Evolutionary conservation across 768 basidiomycete genomes (phyloP), one percentile per base, ranked within the genome.

Genomic region (Polyporus arcularius): DNA sequence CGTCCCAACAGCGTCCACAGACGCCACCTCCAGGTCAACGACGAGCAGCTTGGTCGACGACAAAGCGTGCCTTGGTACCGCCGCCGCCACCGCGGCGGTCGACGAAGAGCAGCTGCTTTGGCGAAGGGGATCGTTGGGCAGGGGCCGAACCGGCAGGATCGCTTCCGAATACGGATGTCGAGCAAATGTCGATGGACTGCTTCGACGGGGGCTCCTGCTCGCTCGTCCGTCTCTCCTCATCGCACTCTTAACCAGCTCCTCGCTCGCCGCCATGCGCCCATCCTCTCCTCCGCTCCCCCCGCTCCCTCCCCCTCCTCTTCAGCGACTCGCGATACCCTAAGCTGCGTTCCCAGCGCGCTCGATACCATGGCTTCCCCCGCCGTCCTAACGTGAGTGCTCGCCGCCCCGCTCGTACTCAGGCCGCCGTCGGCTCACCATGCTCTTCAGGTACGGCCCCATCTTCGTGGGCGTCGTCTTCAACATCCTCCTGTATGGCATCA

Each of bases 401-500:
- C 9, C 21, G 1, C 26, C 14, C 3, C 26, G 6, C 42, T 11
- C 28, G 14, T 12, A 26, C 12, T 18, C 40, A 14, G 10, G 16
- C 31, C 3, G 7, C n/a, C 42, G 42, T 14, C 5, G 21, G 31
- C 42, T 21, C 9, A 4, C 21, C 35, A 10, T 49, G 16, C 11
- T 16, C 10, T 9, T 9, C 49, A 84, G 82, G 4, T 79, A 80
- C 66, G 80, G 80, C 30, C 80, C 80, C 12, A 79, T 82, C 70
- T 73, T 82, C 63, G 76, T 83, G 46, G 81, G 80, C n/a, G 74
- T 77, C 56, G 66, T 75, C 14, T 66, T 82, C 69, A 82, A 82
- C 60, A 67, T 81, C 21, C 55, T 81, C 14, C 73, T 83, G 10
- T 81, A 79, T 60, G 82, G 81, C 2, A 78, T 83, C 46, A 81